Base-by-base conservation (phyloP, 441 rosid genomes). In the Adansonia rubrostipa region DNA sequence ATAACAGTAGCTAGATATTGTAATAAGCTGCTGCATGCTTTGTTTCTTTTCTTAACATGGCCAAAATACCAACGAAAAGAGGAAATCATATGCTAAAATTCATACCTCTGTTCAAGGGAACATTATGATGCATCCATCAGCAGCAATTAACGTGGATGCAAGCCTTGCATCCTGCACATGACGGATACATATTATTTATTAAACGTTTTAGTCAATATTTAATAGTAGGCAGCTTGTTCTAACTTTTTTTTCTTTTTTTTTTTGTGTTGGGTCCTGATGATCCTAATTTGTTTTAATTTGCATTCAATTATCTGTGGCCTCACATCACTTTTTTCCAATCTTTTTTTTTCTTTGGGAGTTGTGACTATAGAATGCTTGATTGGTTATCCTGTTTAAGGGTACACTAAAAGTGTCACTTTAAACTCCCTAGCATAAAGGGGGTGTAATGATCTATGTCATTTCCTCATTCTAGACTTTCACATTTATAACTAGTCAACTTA, bases 251-350 rank as follows among this genome's bases (percentile, higher is more conserved):
- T 9, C 11, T 13, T 28, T 28, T 28, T 33, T 15, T 15, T 20
- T 9, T 24, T 13, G 11, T 15, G 1, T 11, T 13, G 15, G 6
- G 4, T 19, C 53, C 53, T 51, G 5, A 53, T 53, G 48, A 33
- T 36, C 75, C 8, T 69, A 48, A 48, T 69, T 48, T 10, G 2
- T 69, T 13, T 22, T 54, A 33, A n/a, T 36, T n/a, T 54, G 48
- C 62, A 71, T 71, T n/a, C 47, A 71, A 33, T 53, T 33, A 33
- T 72, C 10, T 54, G 60, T 24, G 74, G 60, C 60, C 74, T 24
- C 74, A 24, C 50, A 36, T 54, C 51, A n/a, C 9, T 13, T 68
- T 53, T 20, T 33, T 15, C 42, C 28, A 19, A 28, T 28, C 33
- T 9, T 13, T 9, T 57, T 2, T 53, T 54, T 54, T 5, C 9